Conservation (phyloP, 805 yeast genomes). For the Isabelozyma rhagii region DNA sequence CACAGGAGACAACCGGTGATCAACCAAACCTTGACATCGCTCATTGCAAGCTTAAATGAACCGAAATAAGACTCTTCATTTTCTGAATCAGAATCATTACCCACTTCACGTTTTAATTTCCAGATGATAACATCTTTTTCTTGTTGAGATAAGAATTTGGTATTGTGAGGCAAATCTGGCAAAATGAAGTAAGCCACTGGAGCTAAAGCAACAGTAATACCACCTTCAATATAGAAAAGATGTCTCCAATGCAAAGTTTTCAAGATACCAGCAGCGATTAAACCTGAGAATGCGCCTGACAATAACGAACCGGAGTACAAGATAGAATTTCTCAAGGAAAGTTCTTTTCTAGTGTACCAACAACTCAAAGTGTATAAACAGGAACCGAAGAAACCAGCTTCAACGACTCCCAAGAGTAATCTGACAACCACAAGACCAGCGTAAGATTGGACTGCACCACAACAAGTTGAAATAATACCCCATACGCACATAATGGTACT, state of each 20-base stretch:
- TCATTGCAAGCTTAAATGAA: conserved; percentile 32
- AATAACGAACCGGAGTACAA: conserved; percentile 49
- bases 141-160: conserved; percentile 42
- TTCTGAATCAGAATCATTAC: conserved; percentile 34
- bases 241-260: conserved; percentile 51
- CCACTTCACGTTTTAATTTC: conserved; percentile 39
- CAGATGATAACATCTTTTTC: conserved; percentile 43
- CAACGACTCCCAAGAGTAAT: conserved; percentile 45
- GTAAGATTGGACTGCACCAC: conserved; percentile 43
- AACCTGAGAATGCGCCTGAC: conserved; percentile 54
- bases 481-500: conserved; percentile 47
- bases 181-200: conserved; percentile 44
- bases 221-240: conserved; percentile 56
- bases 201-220: conserved; percentile 45
- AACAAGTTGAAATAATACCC: conserved; percentile 48
- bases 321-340: conserved; percentile 49
- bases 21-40: conserved; percentile 47
- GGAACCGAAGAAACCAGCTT: conserved; percentile 47
- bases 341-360: conserved; percentile 52
- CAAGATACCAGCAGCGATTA: conserved; percentile 53
- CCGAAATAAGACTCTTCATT: conserved; percentile 34
- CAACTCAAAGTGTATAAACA: conserved; percentile 49
- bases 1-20: conserved; percentile 42
- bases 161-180: conserved; percentile 53
- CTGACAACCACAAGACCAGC: conserved; percentile 46